A percentile compares a stretch with the other conserved stretches of the same genome.
Evolutionary conservation across 768 basidiomycete species (phyloP).

Genomic region (Kwoniella dejecticola): DNA sequence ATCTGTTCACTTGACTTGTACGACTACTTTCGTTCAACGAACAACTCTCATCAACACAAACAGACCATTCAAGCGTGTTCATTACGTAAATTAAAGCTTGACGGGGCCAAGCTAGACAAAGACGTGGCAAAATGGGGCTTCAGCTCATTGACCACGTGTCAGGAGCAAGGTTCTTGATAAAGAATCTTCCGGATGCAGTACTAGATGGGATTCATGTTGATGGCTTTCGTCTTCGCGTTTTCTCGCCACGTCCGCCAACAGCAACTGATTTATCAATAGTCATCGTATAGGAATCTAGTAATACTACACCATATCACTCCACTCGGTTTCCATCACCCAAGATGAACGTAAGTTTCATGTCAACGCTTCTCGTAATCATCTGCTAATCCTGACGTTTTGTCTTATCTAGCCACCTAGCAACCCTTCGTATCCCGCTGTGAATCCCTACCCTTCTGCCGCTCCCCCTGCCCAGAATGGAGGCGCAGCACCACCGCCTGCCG

Average conservation of each 20-base stretch:
- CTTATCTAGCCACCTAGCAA: not conserved
- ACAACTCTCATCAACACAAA: not conserved
- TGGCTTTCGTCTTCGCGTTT: not conserved
- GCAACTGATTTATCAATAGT: not conserved
- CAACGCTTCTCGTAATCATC: no score
- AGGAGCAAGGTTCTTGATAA: not conserved
- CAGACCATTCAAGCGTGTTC: not conserved
- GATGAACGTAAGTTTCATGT: constrained; percentile 15
- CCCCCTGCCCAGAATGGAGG: not conserved
- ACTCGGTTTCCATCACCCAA: not conserved
- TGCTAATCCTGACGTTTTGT: no score
- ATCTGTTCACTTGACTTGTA: no score
- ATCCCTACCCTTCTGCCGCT: constrained; percentile 11
- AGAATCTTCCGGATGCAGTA: not conserved
- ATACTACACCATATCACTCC: not conserved
- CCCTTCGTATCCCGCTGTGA: constrained; percentile 14
- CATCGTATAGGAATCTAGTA: not conserved
- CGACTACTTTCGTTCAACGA: no score
- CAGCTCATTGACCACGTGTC: not conserved
- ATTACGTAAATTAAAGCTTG: not conserved
- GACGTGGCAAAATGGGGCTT: not conserved
- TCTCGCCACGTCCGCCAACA: not conserved
- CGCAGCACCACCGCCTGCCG: constrained; percentile 20
- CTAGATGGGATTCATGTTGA: not conserved
- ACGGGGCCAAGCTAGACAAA: no score